Base-by-base conservation (phyloP, 139 green algal genomes). In the Bryopsis sp. region DNA sequence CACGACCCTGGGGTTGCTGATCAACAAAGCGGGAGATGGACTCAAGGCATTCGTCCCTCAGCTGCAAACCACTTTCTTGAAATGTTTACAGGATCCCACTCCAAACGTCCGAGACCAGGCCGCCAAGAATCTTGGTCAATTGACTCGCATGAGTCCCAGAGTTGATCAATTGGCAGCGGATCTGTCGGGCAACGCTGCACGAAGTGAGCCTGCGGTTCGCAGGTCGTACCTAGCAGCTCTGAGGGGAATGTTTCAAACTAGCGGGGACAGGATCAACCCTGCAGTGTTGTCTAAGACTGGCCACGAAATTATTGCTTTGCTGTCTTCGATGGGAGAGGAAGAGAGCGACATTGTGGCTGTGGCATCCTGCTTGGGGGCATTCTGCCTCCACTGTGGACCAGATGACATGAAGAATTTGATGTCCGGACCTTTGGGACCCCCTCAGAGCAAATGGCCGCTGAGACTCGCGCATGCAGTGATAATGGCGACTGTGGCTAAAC, bases 1-100 rank as follows among this genome's bases (percentile, higher is more conserved):
- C 39, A 67, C 71, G 28, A 93, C 92, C 2, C 82, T 99, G 54
- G 89, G 83, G 35, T 58, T 89, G 48, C 78, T 98, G 38, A 91
- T 98, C 61, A 46, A 33, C 61, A 91, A 93, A 69, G 91, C 82
- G 3, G 90, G 94, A 4, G n/a, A 81, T 22, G 85, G 76, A 2
- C 82, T 98, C 28, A 94, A 94, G 80, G 90, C 91, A 7, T 98
- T 99, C 73, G 85, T 97, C 69, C 89, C 94, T n/a, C 92, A 96
- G 82, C 86, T 99, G 64, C 94, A 99, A 81, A 96, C 94, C 47
- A 97, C 91, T 8, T 99, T 98, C 82, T 70, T 97, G 46, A 97
- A 97, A 81, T 96, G 90, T 79, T 83, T 99, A 29, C 72, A 81
- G 26, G 94, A 99, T 83, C 74, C 72, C 38, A 78, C 79, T 43